Conservation (phyloP, 345 rosid species). For the Salix brachista region DNA sequence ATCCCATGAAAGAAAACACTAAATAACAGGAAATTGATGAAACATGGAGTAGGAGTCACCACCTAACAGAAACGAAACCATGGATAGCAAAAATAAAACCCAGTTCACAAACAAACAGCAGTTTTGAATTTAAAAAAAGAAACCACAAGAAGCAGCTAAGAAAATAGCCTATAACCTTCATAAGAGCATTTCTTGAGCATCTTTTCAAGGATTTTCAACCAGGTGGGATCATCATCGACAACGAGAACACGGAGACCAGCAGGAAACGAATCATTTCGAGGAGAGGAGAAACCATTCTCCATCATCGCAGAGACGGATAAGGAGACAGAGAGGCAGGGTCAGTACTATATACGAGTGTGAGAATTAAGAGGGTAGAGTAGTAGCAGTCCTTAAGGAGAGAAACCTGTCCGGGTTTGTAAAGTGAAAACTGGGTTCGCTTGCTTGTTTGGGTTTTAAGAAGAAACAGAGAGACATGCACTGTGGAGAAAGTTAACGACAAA, state of each 20-base stretch:
- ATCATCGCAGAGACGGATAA: slow-evolving; percentile 18
- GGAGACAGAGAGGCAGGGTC: not conserved
- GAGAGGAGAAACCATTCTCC: slow-evolving; percentile 70
- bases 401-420: slow-evolving; percentile 10
- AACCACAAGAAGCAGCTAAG: not conserved
- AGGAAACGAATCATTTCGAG: slow-evolving; percentile 56
- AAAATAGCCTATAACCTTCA: slow-evolving; percentile 44
- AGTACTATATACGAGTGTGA: not conserved
- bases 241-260: slow-evolving; percentile 93
- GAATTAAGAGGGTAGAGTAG: not conserved
- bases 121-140: not conserved
- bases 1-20: not conserved
- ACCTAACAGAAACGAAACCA: not conserved
- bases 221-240: slow-evolving; percentile 91
- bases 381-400: slow-evolving; percentile 5
- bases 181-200: slow-evolving; percentile 95
- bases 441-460: slow-evolving; percentile 7
- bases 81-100: not conserved
- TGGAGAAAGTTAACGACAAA: not conserved
- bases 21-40: not conserved
- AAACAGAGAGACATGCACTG: not conserved
- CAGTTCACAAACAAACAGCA: slow-evolving; percentile 9
- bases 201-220: slow-evolving; percentile 97
- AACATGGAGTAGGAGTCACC: not conserved
- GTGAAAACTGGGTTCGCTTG: slow-evolving; percentile 10